Evolutionary conservation across 2,329 filamentous ascomycete genomes (phyloP).

Genomic region (Talaromyces piceae): DNA sequence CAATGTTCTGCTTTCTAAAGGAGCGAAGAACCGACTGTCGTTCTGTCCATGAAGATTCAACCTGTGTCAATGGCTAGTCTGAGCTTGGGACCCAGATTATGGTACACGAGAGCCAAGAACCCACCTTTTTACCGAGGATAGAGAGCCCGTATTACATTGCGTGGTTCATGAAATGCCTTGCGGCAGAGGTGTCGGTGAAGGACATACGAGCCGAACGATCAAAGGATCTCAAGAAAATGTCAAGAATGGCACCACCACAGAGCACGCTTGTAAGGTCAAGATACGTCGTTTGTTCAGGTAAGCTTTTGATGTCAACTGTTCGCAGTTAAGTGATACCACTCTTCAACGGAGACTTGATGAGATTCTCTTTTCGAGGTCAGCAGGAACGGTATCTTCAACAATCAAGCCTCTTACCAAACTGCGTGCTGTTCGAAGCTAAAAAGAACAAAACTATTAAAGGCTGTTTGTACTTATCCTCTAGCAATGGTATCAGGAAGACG

Average conservation of each 20-base stretch:
- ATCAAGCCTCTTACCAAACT: conserved; percentile 19
- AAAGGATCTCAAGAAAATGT: conserved; percentile 55
- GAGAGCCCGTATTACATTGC: conserved; percentile 60
- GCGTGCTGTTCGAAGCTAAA: conserved; percentile 20
- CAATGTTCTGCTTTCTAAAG: conserved; percentile 59
- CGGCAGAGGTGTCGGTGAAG: conserved; percentile 58
- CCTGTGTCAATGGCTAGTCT: conserved; percentile 38
- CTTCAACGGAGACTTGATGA: conserved; percentile 43
- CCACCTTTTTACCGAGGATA: conserved; percentile 60
- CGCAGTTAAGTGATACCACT: conserved; percentile 41
- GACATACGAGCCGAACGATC: conserved; percentile 60
- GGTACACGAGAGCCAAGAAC: conserved; percentile 19
- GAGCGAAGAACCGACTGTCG: conserved; percentile 59
- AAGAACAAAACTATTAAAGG: conserved; percentile 1
- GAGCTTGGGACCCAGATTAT: background rate
- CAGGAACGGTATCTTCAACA: background rate
- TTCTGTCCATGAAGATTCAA: conserved; percentile 62
- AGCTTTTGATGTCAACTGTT: conserved; percentile 51
- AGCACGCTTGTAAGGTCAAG: conserved; percentile 58
- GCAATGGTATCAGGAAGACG: conserved; percentile 18
- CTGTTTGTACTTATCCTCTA: background rate
- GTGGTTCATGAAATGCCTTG: conserved; percentile 58
- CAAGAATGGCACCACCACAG: conserved; percentile 63
- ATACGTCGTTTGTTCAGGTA: conserved; percentile 57
- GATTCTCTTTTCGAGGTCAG: conserved; percentile 29